Evolutionary conservation across 495 filamentous ascomycete species (phyloP), one percentile per base, ranked within the genome.

Genomic region (Hypomontagnella monticulosa): DNA sequence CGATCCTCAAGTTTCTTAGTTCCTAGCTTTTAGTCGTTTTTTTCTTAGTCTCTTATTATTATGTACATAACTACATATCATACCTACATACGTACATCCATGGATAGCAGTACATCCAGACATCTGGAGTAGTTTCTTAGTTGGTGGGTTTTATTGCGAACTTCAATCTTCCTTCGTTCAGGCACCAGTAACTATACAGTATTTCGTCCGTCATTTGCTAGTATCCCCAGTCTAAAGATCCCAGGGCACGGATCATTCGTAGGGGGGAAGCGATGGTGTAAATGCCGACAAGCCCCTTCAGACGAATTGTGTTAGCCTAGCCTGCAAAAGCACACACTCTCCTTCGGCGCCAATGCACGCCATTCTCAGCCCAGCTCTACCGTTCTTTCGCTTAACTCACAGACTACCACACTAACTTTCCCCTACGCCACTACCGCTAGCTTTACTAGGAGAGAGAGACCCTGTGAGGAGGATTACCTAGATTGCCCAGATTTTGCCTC

Each of bases 81-180:
- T n/a, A n/a, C n/a, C n/a, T n/a, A n/a, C n/a, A n/a, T n/a, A n/a
- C n/a, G n/a, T n/a, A n/a, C n/a, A n/a, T n/a, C n/a, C n/a, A n/a
- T n/a, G n/a, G n/a, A n/a, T n/a, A n/a, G n/a, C n/a, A n/a, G n/a
- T n/a, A n/a, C n/a, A n/a, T n/a, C n/a, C n/a, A n/a, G n/a, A n/a
- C n/a, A n/a, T n/a, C n/a, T n/a, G n/a, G n/a, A n/a, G n/a, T n/a
- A n/a, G n/a, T 60, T 63, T 27, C 56, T 57, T 64, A 59, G 52
- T 34, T 55, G 56, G 55, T 60, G 49, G 49, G 53, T 63, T 63
- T 60, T 63, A 69, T 63, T 69, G 47, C 44, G 65, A 63, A 68
- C 59, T 49, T 63, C 49, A 68, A 50, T 6, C 30, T 50, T 50
- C 47, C 47, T 50, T 34, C 47, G 6, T 38, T 42, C 50, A 60